These are phyloP conservation scores for barley (Hordeum vulgare) DNA, from an alignment of 176 grass and related monocot species.

Conservation along the genomic window MorexV3_pseudomolecules_assembly NC_058518.1:415081821-415082320, in stretches of 20 bases:
- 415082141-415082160: constrained; percentile 25
- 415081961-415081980: not conserved
- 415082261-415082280: too few species aligned
- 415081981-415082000: not conserved
- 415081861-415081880: not conserved
- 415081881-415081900: not conserved
- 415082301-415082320: too few species aligned
- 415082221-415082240: too few species aligned
- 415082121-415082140: constrained; percentile 7
- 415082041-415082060: not conserved
- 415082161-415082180: constrained; percentile 25
- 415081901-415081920: not conserved
- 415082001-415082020: not conserved
- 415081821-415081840: too few species aligned
- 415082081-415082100: constrained; percentile 30
- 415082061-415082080: too few species aligned
- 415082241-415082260: too few species aligned
- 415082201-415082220: too few species aligned
- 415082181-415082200: too few species aligned
- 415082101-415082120: constrained; percentile 14
- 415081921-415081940: not conserved
- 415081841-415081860: not conserved
- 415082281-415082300: too few species aligned
- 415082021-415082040: not conserved
- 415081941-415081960: constrained; percentile 8